Percentiles rank a stretch among this genome's conserved stretches.
Conservation (phyloP, 352 stramenopile species). For the Pythium phragmiticola region DNA sequence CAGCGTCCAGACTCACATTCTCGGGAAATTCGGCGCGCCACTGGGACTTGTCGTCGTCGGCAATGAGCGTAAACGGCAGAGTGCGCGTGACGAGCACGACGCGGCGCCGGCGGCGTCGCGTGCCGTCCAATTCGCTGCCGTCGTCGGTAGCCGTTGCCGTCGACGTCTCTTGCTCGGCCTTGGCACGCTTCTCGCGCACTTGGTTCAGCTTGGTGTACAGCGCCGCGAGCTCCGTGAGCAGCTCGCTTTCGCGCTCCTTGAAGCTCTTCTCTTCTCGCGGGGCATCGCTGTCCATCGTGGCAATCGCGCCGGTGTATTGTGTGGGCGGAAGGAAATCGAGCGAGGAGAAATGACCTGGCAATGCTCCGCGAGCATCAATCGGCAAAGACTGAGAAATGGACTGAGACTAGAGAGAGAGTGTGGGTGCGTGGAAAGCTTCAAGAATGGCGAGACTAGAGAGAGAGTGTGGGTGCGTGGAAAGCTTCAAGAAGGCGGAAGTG, state of each 20-base stretch:
- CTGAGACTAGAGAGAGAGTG: no score
- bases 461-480: no score
- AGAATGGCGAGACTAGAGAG: neutral
- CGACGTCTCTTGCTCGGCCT: conserved; percentile 58
- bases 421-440: no score
- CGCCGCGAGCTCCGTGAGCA: conserved; percentile 67
- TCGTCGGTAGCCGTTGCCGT: conserved; percentile 21
- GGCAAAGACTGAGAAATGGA: no score
- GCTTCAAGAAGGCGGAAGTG: neutral
- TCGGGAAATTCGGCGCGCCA: conserved; percentile 82
- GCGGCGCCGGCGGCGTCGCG: conserved; percentile 41
- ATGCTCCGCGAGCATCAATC: no score
- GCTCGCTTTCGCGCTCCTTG: conserved; percentile 67
- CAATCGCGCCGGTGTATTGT: neutral
- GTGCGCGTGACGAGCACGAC: conserved; percentile 76
- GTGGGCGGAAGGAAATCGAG: neutral
- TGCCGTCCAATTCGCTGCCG: conserved; percentile 30
- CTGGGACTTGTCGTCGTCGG: conserved; percentile 75
- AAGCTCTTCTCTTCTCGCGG: conserved; percentile 35
- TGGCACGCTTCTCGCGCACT: conserved; percentile 75
- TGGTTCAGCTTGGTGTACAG: conserved; percentile 84
- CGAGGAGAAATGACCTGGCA: neutral
- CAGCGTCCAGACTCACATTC: conserved; percentile 64
- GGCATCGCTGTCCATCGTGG: conserved; percentile 26
- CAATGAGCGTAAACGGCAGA: conserved; percentile 76